These are phyloP conservation scores for Ustilago sp. DNA, from an alignment of 1,284 basidiomycete species.

Conservation along the genomic window DNA sequence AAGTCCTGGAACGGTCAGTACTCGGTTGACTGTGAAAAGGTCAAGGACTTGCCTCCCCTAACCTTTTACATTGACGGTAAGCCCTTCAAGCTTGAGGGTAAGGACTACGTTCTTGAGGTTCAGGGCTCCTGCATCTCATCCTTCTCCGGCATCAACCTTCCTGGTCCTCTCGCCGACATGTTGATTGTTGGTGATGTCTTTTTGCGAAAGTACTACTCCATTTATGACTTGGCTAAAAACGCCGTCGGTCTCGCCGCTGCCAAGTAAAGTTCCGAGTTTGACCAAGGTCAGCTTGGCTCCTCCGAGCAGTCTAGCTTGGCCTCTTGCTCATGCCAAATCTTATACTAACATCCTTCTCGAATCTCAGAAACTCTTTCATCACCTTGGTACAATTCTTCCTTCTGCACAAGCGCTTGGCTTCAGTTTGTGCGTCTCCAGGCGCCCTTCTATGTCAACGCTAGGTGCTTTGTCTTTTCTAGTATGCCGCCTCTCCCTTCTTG, in stretches of 20 bases:
- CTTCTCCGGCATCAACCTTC: conserved; percentile 93
- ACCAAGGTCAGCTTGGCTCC: not conserved
- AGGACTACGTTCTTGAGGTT: conserved; percentile 88
- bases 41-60: conserved; percentile 86
- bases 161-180: conserved; percentile 84
- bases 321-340: conserved; percentile 4
- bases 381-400: conserved; percentile 1
- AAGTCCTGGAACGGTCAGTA: conserved; percentile 67
- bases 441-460: not conserved
- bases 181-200: conserved; percentile 86
- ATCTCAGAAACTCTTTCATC: not conserved
- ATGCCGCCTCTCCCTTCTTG: not conserved
- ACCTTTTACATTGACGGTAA: conserved; percentile 75
- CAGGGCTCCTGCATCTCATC: conserved; percentile 93
- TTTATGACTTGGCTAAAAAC: conserved; percentile 86
- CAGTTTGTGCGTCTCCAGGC: not conserved
- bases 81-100: conserved; percentile 80
- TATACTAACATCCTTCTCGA: not conserved
- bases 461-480: not conserved
- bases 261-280: conserved; percentile 57
- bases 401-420: not conserved
- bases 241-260: conserved; percentile 86
- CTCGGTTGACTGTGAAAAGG: conserved; percentile 83
- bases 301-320: not conserved
- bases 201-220: conserved; percentile 84